A percentile compares a stretch with the other conserved stretches of the same genome.
These are phyloP conservation scores for Oxalis stricta DNA, from an alignment of 441 rosid species.

Conservation along the genomic window DNA sequence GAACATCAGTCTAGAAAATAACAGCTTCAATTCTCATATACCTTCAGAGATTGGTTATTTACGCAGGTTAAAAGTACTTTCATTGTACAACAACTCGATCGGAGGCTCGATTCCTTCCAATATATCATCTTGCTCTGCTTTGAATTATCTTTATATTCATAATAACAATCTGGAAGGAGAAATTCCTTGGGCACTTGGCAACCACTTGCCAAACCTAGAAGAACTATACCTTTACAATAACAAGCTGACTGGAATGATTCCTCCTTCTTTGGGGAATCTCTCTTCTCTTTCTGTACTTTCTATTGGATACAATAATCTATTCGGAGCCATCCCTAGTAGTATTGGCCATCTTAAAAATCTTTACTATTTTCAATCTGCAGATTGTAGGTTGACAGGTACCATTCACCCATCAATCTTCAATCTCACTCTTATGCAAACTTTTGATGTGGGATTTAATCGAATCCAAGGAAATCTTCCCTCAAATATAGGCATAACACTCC, in stretches of 20 bases:
- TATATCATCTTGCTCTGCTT: constrained; percentile 2
- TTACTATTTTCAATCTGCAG: too few relatives aligned
- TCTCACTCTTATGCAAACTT: too few relatives aligned
- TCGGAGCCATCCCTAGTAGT: too few relatives aligned
- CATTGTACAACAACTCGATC: constrained; percentile 1
- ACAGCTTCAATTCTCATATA: constrained; percentile 3
- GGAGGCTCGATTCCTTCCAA: constrained; percentile 2
- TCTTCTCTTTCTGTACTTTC: too few relatives aligned
- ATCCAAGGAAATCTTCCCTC: constrained; percentile 1
- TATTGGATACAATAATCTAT: too few relatives aligned
- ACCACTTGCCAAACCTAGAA: not conserved
- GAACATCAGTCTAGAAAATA: not conserved
- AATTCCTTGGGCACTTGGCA: not conserved
- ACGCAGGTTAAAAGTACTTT: not conserved
- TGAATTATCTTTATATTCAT: not conserved
- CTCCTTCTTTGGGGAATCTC: too few relatives aligned
- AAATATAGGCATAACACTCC: constrained; percentile 1
- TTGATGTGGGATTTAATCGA: not conserved
- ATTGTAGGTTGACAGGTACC: too few relatives aligned
- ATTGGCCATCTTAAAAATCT: too few relatives aligned
- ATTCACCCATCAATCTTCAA: too few relatives aligned
- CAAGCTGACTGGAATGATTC: too few relatives aligned
- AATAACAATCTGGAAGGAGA: not conserved
- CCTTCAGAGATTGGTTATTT: constrained; percentile 1
- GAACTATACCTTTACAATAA: too few relatives aligned